phyloP scores from a whole-genome alignment of 2,329 filamentous ascomycete genomes.

The Amphichorda felina region DNA sequence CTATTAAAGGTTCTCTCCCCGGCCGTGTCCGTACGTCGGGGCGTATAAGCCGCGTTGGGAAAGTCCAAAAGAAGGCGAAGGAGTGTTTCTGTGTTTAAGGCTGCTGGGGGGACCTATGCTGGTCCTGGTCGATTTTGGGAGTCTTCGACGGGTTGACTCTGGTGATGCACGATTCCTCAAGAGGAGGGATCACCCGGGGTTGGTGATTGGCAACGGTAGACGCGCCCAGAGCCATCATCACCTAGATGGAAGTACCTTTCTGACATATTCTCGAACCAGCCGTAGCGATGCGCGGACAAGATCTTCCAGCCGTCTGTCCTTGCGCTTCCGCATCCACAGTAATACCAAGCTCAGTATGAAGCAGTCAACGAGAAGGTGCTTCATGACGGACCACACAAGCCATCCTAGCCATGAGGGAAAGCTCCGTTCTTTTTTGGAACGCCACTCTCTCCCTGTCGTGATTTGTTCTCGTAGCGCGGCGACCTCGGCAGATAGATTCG shows the following conservation, averaged over 20 bases:
- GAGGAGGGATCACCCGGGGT: too few relatives aligned
- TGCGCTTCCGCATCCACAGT: constrained; percentile 60
- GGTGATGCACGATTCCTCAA: too few relatives aligned
- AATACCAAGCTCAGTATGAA: constrained; percentile 53
- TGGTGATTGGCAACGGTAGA: too few relatives aligned
- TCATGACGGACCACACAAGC: constrained; percentile 54
- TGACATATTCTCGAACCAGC: constrained; percentile 44
- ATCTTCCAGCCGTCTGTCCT: constrained; percentile 61
- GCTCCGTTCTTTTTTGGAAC: constrained; percentile 50
- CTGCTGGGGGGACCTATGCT: too few relatives aligned
- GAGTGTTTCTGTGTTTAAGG: too few relatives aligned
- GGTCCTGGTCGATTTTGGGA: too few relatives aligned
- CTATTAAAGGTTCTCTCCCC: too few relatives aligned
- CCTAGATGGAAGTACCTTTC: constrained; percentile 46
- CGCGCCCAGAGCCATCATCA: constrained; percentile 17
- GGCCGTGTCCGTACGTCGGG: too few relatives aligned
- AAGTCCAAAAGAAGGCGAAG: too few relatives aligned
- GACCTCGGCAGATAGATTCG: constrained; percentile 84
- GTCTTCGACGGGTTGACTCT: too few relatives aligned
- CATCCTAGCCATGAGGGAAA: constrained; percentile 60
- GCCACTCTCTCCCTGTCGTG: constrained; percentile 61
- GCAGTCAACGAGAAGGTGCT: constrained; percentile 64
- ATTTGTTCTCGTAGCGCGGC: constrained; percentile 88
- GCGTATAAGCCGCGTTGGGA: too few relatives aligned
- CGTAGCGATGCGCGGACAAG: constrained; percentile 54